Evolutionary conservation across 768 basidiomycete genomes (phyloP), one percentile per base, ranked within the genome.

Genomic region (Leccinum barrowsii): DNA sequence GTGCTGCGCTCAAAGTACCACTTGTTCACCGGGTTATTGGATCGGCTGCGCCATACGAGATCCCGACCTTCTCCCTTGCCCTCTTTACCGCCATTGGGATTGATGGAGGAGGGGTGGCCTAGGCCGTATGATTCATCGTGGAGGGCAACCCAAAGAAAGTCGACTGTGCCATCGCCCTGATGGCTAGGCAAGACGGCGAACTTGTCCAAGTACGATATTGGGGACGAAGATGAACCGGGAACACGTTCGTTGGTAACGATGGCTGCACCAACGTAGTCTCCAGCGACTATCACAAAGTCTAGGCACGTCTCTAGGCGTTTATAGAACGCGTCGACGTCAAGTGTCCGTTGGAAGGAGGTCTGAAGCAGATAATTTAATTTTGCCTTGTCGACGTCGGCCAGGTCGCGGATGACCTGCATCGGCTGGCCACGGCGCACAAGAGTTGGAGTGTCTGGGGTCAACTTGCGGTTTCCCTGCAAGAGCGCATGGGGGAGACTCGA

Each of bases 81-180:
- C 55, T 87, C 85, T 66, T 91, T 87, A 13, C 97, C 96, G 1
- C 97, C 91, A 59, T 96, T 96, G 30, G 94, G 91, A 72, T 99
- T 99, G 58, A 90, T 89, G 44, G 97, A 92, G 75, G 90, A 95
- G 8, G 90, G 87, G 52, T 95, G 84, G 1, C 97, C 97, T 17
- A 98, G 84, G 21, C 97, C 97, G 66, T 96, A 99, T 8, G 97
- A 93, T 75, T 99, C 97, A 73, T 99, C 97, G 65, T 98, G 94
- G 52, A 99, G 77, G 15, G 95, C 95, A 46, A 98, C 96, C 97
- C 97, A 99, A 37, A 99, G 78, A 77, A 99, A 99, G 76, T 99
- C 97, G 58, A 98, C 97, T 0, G 97, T 98, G 17, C 97, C 97
- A 67, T 98, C 96, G 21, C 97, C 97, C 74, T 99, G 97, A 69